phyloP scores from a whole-genome alignment of 768 basidiomycete species.

The Pholiota conissans region DNA sequence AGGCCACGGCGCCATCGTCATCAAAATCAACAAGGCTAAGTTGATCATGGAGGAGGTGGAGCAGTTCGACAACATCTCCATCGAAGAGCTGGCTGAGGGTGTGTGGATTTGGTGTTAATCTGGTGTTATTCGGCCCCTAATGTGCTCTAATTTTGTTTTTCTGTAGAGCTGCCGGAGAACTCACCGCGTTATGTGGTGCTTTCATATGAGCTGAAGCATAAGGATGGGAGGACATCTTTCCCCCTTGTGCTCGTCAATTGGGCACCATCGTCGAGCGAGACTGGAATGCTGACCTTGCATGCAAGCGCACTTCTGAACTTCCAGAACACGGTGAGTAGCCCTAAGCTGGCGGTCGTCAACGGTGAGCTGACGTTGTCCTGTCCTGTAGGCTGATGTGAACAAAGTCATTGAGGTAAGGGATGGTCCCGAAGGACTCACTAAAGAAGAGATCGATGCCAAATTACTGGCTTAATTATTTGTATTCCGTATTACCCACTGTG shows the following conservation, averaged over 20 bases:
- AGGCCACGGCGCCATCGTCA: constrained; percentile 76
- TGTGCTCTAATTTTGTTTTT: neutral
- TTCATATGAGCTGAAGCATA: constrained; percentile 78
- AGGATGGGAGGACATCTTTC: constrained; percentile 81
- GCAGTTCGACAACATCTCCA: constrained; percentile 69
- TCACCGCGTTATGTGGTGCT: constrained; percentile 84
- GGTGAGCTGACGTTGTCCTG: neutral
- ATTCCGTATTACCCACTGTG: neutral
- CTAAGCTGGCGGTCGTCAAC: neutral
- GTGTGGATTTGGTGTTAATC: constrained; percentile 2
- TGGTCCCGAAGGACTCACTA: constrained; percentile 79
- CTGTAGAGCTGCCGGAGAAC: constrained; percentile 81
- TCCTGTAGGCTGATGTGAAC: constrained; percentile 64
- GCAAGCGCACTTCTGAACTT: constrained; percentile 82
- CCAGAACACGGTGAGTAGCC: constrained; percentile 63
- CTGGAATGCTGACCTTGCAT: constrained; percentile 73
- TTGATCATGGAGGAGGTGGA: constrained; percentile 85
- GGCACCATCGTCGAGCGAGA: constrained; percentile 79
- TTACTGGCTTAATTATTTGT: constrained; percentile 31
- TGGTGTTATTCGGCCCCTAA: neutral
- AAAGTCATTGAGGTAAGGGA: constrained; percentile 84
- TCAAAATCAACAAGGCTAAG: constrained; percentile 87
- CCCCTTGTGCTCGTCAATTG: constrained; percentile 89
- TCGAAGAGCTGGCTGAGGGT: constrained; percentile 92
- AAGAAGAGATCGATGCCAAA: constrained; percentile 64